Conservation (phyloP, 2,329 filamentous ascomycete species). For the Alternaria triticina region DNA sequence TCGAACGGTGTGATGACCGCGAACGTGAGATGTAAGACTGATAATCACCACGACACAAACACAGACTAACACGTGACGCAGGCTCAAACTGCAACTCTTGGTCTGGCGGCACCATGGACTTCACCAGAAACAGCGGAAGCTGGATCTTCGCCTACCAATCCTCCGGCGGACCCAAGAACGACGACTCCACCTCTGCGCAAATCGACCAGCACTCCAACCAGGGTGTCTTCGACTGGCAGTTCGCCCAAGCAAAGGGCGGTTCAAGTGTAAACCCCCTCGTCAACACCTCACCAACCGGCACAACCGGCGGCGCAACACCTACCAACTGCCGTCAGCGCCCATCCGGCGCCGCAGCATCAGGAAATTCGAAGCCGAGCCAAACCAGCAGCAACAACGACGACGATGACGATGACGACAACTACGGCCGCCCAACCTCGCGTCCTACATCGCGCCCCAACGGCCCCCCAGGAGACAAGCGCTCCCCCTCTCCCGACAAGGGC, state of each 20-base stretch:
- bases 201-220: constrained; percentile 56
- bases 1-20: constrained; percentile 60
- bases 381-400: not conserved
- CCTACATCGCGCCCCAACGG: constrained; percentile 25
- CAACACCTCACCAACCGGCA: constrained; percentile 27
- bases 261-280: constrained; percentile 54
- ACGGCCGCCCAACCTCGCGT: constrained; percentile 14
- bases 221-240: constrained; percentile 54
- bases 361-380: not conserved
- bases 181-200: constrained; percentile 51
- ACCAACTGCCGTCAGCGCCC: constrained; percentile 42
- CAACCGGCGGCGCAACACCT: constrained; percentile 19
- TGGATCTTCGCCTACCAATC: constrained; percentile 60
- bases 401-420: not conserved
- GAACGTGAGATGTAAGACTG: constrained; percentile 59
- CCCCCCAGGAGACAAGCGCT: constrained; percentile 16
- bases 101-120: constrained; percentile 60
- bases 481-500: not conserved
- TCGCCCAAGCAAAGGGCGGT: constrained; percentile 59
- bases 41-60: accelerated
- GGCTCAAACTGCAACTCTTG: constrained; percentile 61
- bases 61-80: constrained; percentile 26
- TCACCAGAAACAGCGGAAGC: constrained; percentile 50
- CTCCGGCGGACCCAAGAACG: constrained; percentile 56
- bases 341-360: constrained; percentile 16